Evolutionary conservation across 2,329 filamentous ascomycete genomes (phyloP), one percentile per base, ranked within the genome.

Genomic region (Fusarium zealandicum): DNA sequence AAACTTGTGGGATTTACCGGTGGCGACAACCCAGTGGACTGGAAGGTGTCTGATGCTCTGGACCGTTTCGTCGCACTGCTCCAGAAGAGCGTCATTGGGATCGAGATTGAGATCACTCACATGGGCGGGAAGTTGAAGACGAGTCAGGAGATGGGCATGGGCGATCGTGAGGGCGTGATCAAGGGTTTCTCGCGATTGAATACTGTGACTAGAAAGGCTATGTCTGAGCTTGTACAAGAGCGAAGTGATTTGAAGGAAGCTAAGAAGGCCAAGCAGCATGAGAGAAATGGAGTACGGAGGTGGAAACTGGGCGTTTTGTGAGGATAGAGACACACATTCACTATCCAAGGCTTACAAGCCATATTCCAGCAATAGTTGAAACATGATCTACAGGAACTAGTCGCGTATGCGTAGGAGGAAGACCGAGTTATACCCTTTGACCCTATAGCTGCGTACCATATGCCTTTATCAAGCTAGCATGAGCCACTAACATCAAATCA

Each of bases 101-200:
- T 88, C 12, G 82, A 88, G 66, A 82, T 89, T 35, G 69, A 73
- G 35, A 78, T 88, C 50, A 76, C 79, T 1, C 67, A 77, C 5
- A 67, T 88, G 28, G 79, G 81, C 41, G 85, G 85, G 11, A 87
- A 86, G 73, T 86, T 82, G 60, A 88, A 89, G 74, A 86, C 87
- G 85, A 87, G 82, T 59, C 85, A 88, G 71, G 85, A 88, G 64
- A 75, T 79, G 75, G 51, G 67, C 0, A 64, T 68, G 2, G 83
- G 76, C 0, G 86, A 88, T 64, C 68, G 78, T 0, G 70, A 80
- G 17, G 86, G 86, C 1, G 80, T 88, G 0, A 72, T 85, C 7
- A 65, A 80, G 4, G 86, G 86, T 0, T 87, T 89, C 56, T 70
- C 73, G 30, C 55, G 38, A 1, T 32, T 78, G 18, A 67, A 57